Base-by-base conservation (phyloP, 352 stramenopile genomes). In the Globisporangium irregulare region DNA sequence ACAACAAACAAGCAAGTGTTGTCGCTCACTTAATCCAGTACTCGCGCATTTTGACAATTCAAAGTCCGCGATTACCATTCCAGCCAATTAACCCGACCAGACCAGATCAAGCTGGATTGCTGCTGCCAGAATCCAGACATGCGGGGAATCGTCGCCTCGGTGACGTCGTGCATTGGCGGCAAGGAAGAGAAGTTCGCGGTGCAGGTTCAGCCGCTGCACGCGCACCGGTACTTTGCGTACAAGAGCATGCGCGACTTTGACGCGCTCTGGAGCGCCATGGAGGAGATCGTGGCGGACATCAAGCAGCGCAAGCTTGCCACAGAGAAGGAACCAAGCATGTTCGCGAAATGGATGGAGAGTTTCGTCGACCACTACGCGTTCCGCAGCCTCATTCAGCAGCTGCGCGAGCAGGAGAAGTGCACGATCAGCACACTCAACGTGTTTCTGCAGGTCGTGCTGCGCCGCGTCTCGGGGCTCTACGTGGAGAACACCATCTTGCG, bases 121-220 rank as follows among this genome's bases (percentile, higher is more conserved):
- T 58, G 50, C 62, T 69, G 62, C 48, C 41, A 62, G 41, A 59
- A 72, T 43, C 29, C 54, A 63, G 74, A 72, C 56, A 92, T 94
- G 86, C 77, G 84, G 34, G 80, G 81, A 73, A 63, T 94, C n/a
- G 69, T 71, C 59, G 86, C 86, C 22, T 81, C 75, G 15, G 81
- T 94, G 20, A 94, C 86, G 58, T 91, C 84, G 15, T 94, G 86
- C 64, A 89, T 94, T 67, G 86, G 86, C 64, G 86, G 86, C 69
- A 91, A 90, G 64, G 78, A 92, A 55, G 86, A 92, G 50, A 88
- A 80, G 59, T 94, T 91, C 66, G 86, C 86, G 8, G 79, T 94
- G 46, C 81, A 89, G 71, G 76, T 93, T 54, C 63, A 74, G 50
- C 73, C 79, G 3, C 54, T 69, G 20, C 67, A 80, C 29, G 77